These are phyloP conservation scores for Aspergillus ustus DNA, from an alignment of 2,329 filamentous ascomycete species.

Conservation along the genomic window DNA sequence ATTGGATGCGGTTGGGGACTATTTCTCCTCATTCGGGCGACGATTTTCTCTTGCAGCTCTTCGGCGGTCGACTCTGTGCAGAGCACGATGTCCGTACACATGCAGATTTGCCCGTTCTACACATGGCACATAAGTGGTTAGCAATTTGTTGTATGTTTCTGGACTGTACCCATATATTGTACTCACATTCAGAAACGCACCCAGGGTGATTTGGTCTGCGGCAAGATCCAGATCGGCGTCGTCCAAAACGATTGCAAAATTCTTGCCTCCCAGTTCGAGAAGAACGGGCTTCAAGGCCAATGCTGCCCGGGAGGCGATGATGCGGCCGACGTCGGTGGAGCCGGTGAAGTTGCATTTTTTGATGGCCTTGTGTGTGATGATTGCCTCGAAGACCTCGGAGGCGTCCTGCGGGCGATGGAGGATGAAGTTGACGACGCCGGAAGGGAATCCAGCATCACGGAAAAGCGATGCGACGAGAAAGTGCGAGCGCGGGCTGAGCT, in stretches of 20 bases:
- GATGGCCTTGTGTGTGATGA: constrained; percentile 44
- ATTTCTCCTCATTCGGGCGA: too few relatives aligned
- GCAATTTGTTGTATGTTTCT: too few relatives aligned
- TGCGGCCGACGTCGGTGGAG: constrained; percentile 46
- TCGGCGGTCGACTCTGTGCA: too few relatives aligned
- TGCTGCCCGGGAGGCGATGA: constrained; percentile 44
- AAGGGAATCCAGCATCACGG: constrained; percentile 48
- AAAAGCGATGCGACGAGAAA: constrained; percentile 42
- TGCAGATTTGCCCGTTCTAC: too few relatives aligned
- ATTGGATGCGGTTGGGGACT: too few relatives aligned
- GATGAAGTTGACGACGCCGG: constrained; percentile 48
- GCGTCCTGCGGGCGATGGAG: constrained; percentile 38
- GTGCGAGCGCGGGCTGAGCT: constrained; percentile 37
- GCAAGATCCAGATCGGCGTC: constrained; percentile 52
- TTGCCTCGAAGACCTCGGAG: constrained; percentile 35
- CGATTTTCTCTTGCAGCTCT: too few relatives aligned
- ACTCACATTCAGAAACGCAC: constrained; percentile 36
- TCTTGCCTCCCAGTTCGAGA: constrained; percentile 56
- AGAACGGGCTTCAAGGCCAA: constrained; percentile 51
- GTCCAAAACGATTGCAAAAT: constrained; percentile 45
- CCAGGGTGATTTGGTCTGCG: constrained; percentile 33
- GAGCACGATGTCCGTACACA: too few relatives aligned
- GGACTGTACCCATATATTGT: too few relatives aligned
- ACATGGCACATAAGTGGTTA: too few relatives aligned
- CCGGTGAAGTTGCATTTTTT: constrained; percentile 53